Base-by-base conservation (phyloP, 768 basidiomycete genomes). In the Amanita inopinata region DNA sequence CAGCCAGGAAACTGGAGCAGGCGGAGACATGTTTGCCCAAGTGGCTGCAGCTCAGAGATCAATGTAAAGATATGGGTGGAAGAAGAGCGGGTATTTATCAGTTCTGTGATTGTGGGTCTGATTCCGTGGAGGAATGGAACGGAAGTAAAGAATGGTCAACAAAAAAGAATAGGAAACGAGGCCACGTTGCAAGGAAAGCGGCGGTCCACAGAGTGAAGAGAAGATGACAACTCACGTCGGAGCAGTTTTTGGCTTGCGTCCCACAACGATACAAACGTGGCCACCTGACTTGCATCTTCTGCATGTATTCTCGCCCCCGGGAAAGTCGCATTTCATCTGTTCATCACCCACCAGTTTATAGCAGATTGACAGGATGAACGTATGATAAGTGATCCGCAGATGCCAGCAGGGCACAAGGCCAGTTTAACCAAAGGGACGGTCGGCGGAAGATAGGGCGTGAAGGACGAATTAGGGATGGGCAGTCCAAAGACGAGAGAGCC, bases 311-410 rank as follows among this genome's bases (percentile, higher is more conserved):
- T 82, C 77, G 46, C 75, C 67, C 49, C 66, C 68, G 28, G 80
- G 80, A 56, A 89, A 88, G 51, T 80, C 80, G 62, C 87, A 90
- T 69, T 82, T 88, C 87, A 90, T 90, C 83, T 88, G 53, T 59
- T 57, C 52, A 45, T 38, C 38, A 41, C 30, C 43, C 37, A 22
- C 22, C 22, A 35, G 31, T 14, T 40, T 30, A 17, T 23, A 45
- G 31, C 42, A 33, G n/a, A 41, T 30, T 12, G 34, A 24, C 23
- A 20, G 10, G 5, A 17, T 32, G 18, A 38, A 33, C 28, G 19
- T 39, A 38, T 14, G 28, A 38, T 28, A n/a, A 30, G 10, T 19
- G 23, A 28, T 24, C 34, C 31, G 40, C 40, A 25, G 10, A 31
- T 31, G 28, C 28, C 9, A 31, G n/a, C n/a, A 31, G 9, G 9